Evolutionary conservation across 495 filamentous ascomycete genomes (phyloP), one percentile per base, ranked within the genome.

Genomic region (Aspergillus hancockii): DNA sequence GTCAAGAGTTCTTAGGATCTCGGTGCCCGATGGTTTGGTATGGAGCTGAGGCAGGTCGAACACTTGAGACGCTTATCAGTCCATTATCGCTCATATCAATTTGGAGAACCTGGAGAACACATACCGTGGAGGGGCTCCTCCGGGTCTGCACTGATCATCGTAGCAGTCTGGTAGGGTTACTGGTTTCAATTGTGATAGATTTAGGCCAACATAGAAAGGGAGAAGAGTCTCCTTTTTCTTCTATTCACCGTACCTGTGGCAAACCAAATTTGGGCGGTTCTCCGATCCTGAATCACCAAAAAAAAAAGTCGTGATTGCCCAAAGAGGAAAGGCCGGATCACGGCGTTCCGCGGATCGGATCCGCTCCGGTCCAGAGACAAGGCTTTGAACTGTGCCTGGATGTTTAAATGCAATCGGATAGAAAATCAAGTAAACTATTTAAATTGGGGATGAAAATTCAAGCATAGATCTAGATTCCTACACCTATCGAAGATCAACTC

Each of bases 11-110:
- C 71, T 69, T 19, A 83, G 52, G 28, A 85, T 71, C 16, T 75
- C 72, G 22, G 75, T 72, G 31, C 74, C 76, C 0, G 78, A 75
- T 3, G 83, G 81, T 54, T 79, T 76, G 47, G 66, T 71, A 69
- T 82, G 76, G 52, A 83, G 71, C 54, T 79, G 78, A 55, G 82
- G 82, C 49, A 85, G 72, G 46, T 84, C 81, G 58, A 83, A 69
- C 71, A 80, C 81, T n/a, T 80, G 67, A 47, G 18, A 50, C 31
- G 47, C 71, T 78, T 77, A 75, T 80, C 73, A 80, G 73, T 67
- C 49, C 69, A 73, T 64, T 65, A 66, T 67, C 64, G 30, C 61
- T 57, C 55, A 55, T 54, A 49, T 46, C 56, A 52, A 22, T 55
- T 49, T 31, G 55, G 51, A 32, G 55, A 58, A 54, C 59, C 38